Percentiles rank a stretch among this genome's conserved stretches.
Conservation (phyloP, 2,329 filamentous ascomycete genomes). For the Cladosporium oxysporum region DNA sequence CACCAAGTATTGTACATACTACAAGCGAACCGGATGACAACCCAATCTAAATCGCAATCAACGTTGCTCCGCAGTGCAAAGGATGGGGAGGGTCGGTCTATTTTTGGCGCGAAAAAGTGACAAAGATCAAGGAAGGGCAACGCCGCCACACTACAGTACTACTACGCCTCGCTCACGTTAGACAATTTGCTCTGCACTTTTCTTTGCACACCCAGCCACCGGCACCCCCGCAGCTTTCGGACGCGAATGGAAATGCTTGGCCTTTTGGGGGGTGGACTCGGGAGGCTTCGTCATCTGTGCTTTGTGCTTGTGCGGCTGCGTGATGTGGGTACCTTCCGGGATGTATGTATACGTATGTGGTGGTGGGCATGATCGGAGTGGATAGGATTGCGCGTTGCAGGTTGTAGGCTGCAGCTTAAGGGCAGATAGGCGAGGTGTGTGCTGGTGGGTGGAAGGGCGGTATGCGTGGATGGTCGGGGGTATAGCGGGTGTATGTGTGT, state of each 20-base stretch:
- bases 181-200: neutral
- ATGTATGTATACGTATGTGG: neutral
- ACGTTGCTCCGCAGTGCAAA: neutral
- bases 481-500: neutral
- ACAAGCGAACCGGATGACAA: neutral
- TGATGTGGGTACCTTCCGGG: neutral
- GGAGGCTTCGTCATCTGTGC: conserved; percentile 10
- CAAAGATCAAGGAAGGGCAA: too few species aligned
- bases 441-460: neutral
- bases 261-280: neutral
- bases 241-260: neutral
- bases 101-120: neutral
- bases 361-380: neutral
- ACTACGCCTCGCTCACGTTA: neutral
- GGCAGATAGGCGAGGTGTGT: neutral
- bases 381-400: conserved; percentile 5
- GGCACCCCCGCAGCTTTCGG: neutral
- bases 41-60: neutral
- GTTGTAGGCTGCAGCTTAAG: neutral
- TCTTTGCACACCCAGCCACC: neutral
- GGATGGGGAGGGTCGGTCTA: neutral
- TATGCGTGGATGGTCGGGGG: neutral
- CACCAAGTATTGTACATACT: too few species aligned
- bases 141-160: neutral
- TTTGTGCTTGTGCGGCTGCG: neutral